Evolutionary conservation across 2,329 filamentous ascomycete species (phyloP).

Genomic region (Ascochyta lentis): DNA sequence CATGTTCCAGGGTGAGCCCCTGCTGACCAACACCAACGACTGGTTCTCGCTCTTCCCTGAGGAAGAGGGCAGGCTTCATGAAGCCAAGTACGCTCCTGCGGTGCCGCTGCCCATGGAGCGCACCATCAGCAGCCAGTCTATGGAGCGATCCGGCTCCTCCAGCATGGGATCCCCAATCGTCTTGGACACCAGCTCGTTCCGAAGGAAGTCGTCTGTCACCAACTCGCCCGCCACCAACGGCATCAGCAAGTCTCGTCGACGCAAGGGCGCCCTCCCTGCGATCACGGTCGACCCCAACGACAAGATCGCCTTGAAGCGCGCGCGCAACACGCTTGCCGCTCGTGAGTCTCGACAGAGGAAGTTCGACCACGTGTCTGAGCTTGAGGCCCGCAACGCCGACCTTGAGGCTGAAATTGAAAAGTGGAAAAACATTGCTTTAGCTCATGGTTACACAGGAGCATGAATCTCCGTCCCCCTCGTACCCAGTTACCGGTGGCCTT

Average conservation of each 20-base stretch:
- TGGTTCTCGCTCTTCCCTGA: constrained; percentile 80
- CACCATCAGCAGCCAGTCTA: constrained; percentile 48
- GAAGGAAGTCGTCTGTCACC: constrained; percentile 51
- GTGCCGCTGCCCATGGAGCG: constrained; percentile 50
- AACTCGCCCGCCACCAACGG: constrained; percentile 68
- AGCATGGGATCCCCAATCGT: constrained; percentile 47
- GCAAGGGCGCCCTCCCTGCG: constrained; percentile 79
- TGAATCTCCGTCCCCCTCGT: constrained; percentile 40
- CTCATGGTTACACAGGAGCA: constrained; percentile 47
- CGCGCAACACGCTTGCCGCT: constrained; percentile 89
- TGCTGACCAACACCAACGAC: constrained; percentile 61
- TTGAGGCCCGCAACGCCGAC: constrained; percentile 76
- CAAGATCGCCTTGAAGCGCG: constrained; percentile 85
- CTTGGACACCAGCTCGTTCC: constrained; percentile 41
- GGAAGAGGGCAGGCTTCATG: constrained; percentile 42
- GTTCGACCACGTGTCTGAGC: constrained; percentile 73
- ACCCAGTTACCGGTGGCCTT: constrained; percentile 38
- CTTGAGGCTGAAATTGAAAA: constrained; percentile 61
- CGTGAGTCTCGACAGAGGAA: constrained; percentile 92
- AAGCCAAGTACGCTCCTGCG: constrained; percentile 32
- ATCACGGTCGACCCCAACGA: constrained; percentile 80
- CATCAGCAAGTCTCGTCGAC: constrained; percentile 72
- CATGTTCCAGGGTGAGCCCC: constrained; percentile 66
- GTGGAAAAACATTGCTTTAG: constrained; percentile 50
- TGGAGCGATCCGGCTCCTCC: constrained; percentile 45